Percentiles rank a stretch among this genome's conserved stretches.
Conservation (phyloP, 2,329 filamentous ascomycete species). For the Raffaelea arxii region DNA sequence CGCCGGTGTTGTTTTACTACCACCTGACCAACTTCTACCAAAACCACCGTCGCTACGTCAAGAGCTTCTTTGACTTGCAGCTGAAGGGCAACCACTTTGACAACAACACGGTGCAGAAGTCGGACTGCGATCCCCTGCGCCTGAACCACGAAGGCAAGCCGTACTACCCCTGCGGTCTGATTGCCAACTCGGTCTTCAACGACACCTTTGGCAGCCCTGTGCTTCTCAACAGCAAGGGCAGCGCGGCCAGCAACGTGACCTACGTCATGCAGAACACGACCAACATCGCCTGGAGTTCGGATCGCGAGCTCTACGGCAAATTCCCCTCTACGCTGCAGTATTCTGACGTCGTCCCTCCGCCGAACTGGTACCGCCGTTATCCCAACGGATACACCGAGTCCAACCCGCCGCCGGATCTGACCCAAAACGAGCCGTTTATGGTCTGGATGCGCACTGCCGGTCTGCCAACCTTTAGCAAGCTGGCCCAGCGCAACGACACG, state of each 20-base stretch:
- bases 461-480: conserved; percentile 87
- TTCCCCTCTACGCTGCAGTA: conserved; percentile 50
- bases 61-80: conserved; percentile 76
- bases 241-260: conserved; percentile 29
- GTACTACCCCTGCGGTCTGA: conserved; percentile 90
- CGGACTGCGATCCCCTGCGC: conserved; percentile 67
- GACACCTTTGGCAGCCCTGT: conserved; percentile 68
- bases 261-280: conserved; percentile 69
- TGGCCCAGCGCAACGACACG: conserved; percentile 74
- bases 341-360: conserved; percentile 65
- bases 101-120: conserved; percentile 49
- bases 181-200: conserved; percentile 96
- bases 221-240: conserved; percentile 41
- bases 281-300: conserved; percentile 79
- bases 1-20: conserved; percentile 90
- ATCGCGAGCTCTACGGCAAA: conserved; percentile 65
- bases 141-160: conserved; percentile 46
- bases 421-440: conserved; percentile 75
- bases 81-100: conserved; percentile 59
- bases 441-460: conserved; percentile 99
- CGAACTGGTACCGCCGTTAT: conserved; percentile 70
- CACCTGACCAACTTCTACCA: conserved; percentile 97
- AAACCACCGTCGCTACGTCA: conserved; percentile 93
- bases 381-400: conserved; percentile 58
- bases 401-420: conserved; percentile 60